Evolutionary conservation across 768 basidiomycete genomes (phyloP).

Genomic region (Amanita pseudoporphyria): DNA sequence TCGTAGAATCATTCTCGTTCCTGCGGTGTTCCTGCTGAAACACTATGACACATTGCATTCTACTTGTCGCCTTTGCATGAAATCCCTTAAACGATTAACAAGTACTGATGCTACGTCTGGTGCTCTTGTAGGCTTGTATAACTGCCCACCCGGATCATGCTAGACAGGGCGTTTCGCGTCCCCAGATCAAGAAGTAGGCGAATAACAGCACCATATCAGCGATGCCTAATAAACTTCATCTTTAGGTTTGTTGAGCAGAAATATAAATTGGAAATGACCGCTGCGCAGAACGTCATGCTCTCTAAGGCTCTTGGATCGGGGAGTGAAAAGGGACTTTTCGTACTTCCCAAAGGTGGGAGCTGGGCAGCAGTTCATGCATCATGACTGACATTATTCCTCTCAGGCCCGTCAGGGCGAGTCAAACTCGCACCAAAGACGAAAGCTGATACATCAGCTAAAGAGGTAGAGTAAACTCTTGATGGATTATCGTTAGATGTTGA

Average conservation of each 20-base stretch:
- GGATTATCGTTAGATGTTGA: conserved; percentile 7
- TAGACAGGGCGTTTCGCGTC: conserved; percentile 79
- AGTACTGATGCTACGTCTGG: conserved; percentile 5
- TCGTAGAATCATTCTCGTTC: neutral
- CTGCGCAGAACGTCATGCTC: conserved; percentile 71
- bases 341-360: conserved; percentile 74
- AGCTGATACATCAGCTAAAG: conserved; percentile 28
- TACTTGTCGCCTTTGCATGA: neutral
- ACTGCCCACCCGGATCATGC: conserved; percentile 62
- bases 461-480: conserved; percentile 20
- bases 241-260: conserved; percentile 72
- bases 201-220: conserved; percentile 4
- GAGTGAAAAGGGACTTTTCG: conserved; percentile 73
- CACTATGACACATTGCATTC: neutral
- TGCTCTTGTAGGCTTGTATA: conserved; percentile 65
- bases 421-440: conserved; percentile 54
- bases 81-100: neutral
- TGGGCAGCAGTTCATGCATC: conserved; percentile 1
- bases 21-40: conserved; percentile 4
- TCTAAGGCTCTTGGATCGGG: conserved; percentile 76
- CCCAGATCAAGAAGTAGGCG: conserved; percentile 83
- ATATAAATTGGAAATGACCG: conserved; percentile 74
- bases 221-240: conserved; percentile 12
- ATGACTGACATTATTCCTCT: neutral
- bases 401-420: conserved; percentile 64